Base-by-base conservation (phyloP, 2,329 filamentous ascomycete genomes). In the Ascocoryne sarcoides region DNA sequence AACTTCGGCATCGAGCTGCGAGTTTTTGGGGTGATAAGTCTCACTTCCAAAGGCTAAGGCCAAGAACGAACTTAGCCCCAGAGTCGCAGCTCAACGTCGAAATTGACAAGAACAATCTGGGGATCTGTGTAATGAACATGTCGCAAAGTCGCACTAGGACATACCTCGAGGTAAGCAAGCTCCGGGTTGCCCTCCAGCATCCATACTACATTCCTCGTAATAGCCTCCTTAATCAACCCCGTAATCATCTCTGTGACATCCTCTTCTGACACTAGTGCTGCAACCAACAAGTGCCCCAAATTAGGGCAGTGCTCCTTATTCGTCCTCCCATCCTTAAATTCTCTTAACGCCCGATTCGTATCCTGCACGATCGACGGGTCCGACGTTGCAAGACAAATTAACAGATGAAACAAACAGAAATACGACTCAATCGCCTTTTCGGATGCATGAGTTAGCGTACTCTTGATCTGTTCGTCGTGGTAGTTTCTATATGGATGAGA, bases 371-470 rank as follows among this genome's bases (percentile, higher is more conserved):
- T 59, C 3, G 45, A 37, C 0, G 46, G 40, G 15, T 65, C 39
- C 14, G 64, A 60, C 1, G 60, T 62, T 0, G 68, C 66, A 1
- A 70, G 52, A 41, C 69, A 73, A 9, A 73, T 55, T 0, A 73
- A 60, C 0, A 74, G 54, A 50, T 72, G 70, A 48, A 69, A 71
- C 12, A 73, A 62, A 38, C 69, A 64, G 45, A 72, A 72, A 52
- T 73, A 72, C 0, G 68, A 66, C 45, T 71, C 65, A 3, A 73
- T 69, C 4, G 69, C 70, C 55, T 72, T 72, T 45, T 73, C 70
- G 0, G 67, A 72, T 0, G 67, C 66, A 34, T 71, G 65, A 0
- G 55, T 61, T 14, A 73, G 57, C 0, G 63, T 67, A 39, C 65
- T 68, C 26, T 57, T 62, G 2, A 40, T 14, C 9, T 50, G 42